Conservation (phyloP, 2,329 filamentous ascomycete species). For the Aspergillus sp. region DNA sequence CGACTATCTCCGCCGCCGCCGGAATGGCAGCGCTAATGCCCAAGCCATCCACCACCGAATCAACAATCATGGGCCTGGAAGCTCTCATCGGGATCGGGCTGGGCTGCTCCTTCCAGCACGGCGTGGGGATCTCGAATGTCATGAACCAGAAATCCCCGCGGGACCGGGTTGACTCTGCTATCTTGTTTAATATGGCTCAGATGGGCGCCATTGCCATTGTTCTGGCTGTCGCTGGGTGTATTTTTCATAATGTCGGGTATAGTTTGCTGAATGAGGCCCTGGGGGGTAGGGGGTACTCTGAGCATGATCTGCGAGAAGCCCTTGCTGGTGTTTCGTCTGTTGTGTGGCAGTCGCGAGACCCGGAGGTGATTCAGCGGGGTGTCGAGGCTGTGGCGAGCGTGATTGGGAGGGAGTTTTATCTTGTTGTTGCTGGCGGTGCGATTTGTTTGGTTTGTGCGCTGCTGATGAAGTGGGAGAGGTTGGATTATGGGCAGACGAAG, state of each 20-base stretch:
- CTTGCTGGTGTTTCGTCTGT: conserved; percentile 11
- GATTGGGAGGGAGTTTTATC: conserved; percentile 13
- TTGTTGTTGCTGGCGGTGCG: conserved; percentile 9
- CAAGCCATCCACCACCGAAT: conserved; percentile 27
- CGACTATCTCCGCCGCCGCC: not conserved
- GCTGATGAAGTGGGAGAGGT: conserved; percentile 10
- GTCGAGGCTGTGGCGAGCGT: conserved; percentile 10
- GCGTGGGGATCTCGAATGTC: conserved; percentile 13
- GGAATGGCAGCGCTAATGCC: conserved; percentile 8
- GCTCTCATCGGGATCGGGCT: conserved; percentile 13
- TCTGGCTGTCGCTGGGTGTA: conserved; percentile 3
- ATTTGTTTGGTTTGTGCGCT: conserved; percentile 10
- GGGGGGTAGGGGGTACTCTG: conserved; percentile 2
- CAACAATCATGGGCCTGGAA: conserved; percentile 9
- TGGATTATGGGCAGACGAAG: not conserved
- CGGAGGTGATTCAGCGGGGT: not conserved
- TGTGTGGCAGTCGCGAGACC: conserved; percentile 8
- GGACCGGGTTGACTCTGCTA: conserved; percentile 9
- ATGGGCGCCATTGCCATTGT: conserved; percentile 9
- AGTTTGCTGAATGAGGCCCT: conserved; percentile 1
- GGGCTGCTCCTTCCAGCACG: conserved; percentile 15
- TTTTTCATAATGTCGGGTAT: conserved; percentile 16
- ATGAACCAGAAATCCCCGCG: conserved; percentile 6
- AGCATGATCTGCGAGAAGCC: conserved; percentile 5
- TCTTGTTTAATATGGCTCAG: conserved; percentile 13